These are phyloP conservation scores for Neofusicoccum umdonicola DNA, from an alignment of 2,329 filamentous ascomycete genomes.

Conservation along the genomic window DNA sequence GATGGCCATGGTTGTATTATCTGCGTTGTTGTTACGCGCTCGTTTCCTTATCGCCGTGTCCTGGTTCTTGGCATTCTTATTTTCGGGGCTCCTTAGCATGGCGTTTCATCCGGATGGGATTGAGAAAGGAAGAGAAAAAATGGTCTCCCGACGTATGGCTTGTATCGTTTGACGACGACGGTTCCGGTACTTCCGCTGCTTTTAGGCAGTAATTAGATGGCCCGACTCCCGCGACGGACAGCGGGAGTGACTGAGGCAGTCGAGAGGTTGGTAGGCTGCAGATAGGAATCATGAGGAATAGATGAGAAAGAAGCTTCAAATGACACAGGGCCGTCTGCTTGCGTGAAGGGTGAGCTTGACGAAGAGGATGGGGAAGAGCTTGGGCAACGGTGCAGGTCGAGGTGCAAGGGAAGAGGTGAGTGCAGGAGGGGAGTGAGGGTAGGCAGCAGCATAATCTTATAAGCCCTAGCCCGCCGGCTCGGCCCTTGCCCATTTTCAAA, in stretches of 20 bases:
- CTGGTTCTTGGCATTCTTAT: not conserved
- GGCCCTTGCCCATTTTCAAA: not conserved
- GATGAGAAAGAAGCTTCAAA: not conserved
- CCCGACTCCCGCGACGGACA: not conserved
- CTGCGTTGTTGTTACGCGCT: not conserved
- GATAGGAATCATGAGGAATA: conserved; percentile 8
- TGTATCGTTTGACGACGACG: not conserved
- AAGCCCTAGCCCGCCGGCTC: not conserved
- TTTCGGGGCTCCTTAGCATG: conserved; percentile 7
- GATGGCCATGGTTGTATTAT: not conserved
- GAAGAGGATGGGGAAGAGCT: not conserved
- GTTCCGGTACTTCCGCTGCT: not conserved
- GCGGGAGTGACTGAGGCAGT: not conserved
- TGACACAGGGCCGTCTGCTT: not conserved
- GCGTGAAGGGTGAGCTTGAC: not conserved
- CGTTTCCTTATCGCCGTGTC: not conserved
- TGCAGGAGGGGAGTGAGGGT: not conserved
- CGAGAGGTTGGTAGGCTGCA: not conserved
- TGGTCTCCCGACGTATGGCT: conserved; percentile 8
- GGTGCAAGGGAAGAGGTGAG: not conserved
- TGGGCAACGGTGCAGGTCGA: not conserved
- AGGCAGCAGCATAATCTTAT: not conserved
- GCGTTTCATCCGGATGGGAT: conserved; percentile 11
- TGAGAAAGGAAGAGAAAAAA: conserved; percentile 10
- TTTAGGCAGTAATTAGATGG: not conserved